These are phyloP conservation scores for Diphasiastrum complanatum DNA, from an alignment of 83 land plant genomes.

Conservation along the genomic window DNA sequence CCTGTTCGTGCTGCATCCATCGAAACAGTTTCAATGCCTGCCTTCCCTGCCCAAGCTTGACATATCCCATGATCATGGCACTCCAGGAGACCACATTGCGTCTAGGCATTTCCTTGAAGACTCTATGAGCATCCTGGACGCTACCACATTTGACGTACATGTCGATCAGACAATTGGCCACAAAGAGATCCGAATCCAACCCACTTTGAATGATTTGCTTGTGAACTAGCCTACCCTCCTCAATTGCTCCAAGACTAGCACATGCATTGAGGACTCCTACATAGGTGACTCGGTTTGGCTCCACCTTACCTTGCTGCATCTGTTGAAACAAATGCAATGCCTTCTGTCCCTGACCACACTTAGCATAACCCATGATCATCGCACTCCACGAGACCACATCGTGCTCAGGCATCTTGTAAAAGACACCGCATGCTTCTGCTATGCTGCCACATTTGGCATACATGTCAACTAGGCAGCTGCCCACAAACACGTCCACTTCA, in stretches of 20 bases:
- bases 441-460: background rate
- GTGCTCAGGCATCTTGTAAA: background rate
- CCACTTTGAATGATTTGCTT: background rate
- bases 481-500: background rate
- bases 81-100: background rate
- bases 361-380: background rate
- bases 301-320: background rate
- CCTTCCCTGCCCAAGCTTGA: background rate
- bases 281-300: constrained; percentile 5
- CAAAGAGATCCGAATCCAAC: background rate
- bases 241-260: background rate
- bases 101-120: background rate
- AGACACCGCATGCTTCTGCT: background rate
- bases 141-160: too few relatives aligned
- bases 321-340: constrained; percentile 1
- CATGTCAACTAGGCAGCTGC: background rate
- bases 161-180: background rate
- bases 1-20: constrained; percentile 2
- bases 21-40: background rate
- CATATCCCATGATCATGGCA: background rate
- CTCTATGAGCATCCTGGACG: too few relatives aligned
- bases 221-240: background rate
- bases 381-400: constrained; percentile 6
- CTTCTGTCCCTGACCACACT: background rate
- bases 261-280: background rate